These are phyloP conservation scores for Talinum fruticosum DNA, from an alignment of 148 eudicot species.

Conservation along the genomic window DNA sequence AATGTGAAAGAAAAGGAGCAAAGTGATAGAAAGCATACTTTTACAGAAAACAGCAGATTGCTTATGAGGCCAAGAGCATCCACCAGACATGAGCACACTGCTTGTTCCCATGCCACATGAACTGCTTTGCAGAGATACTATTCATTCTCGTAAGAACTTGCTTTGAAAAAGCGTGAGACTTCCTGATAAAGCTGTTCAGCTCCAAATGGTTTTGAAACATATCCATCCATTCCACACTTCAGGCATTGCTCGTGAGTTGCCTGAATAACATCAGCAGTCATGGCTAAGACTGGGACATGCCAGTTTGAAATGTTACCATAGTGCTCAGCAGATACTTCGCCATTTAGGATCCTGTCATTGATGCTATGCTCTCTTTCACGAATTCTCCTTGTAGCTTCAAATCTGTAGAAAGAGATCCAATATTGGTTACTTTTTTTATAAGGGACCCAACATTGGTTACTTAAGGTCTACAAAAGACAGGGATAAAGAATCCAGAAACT, in stretches of 20 bases:
- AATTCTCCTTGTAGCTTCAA: constrained; percentile 80
- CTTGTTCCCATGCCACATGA: constrained; percentile 22
- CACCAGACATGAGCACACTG: constrained; percentile 17
- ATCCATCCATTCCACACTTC: constrained; percentile 87
- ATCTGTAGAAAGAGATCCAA: constrained; percentile 40
- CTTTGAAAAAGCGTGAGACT: constrained; percentile 68
- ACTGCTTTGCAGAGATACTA: constrained; percentile 23
- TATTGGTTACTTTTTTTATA: neutral
- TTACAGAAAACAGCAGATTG: constrained; percentile 19
- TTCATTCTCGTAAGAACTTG: constrained; percentile 32
- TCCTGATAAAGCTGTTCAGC: constrained; percentile 83
- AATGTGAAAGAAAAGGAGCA: neutral
- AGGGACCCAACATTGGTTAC: neutral
- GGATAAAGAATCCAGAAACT: neutral
- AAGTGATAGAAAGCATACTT: constrained; percentile 26
- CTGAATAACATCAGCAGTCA: constrained; percentile 97
- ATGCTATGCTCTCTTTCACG: constrained; percentile 52
- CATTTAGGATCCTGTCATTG: constrained; percentile 38
- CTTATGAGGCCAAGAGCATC: constrained; percentile 25
- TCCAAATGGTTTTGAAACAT: constrained; percentile 93
- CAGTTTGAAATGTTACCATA: constrained; percentile 44
- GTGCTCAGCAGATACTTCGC: constrained; percentile 38
- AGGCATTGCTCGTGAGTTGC: constrained; percentile 85
- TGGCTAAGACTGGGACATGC: constrained; percentile 86
- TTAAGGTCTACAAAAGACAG: neutral